These are phyloP conservation scores for Fusarium solani-melongenae DNA, from an alignment of 2,329 filamentous ascomycete species.

Conservation along the genomic window DNA sequence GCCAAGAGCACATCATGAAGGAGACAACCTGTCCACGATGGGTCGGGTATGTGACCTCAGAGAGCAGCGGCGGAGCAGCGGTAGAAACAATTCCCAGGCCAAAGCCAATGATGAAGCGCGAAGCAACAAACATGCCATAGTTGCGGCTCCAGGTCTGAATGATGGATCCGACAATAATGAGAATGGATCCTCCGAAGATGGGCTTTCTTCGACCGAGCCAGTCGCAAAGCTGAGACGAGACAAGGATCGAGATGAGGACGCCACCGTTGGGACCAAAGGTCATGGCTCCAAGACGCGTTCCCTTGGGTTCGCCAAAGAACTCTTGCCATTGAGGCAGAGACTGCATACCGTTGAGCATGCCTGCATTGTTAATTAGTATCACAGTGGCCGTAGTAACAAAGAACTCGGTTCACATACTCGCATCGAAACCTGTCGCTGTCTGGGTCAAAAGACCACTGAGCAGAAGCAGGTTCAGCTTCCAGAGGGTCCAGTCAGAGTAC, in stretches of 20 bases:
- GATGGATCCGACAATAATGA: constrained; percentile 45
- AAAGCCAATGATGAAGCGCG: constrained; percentile 49
- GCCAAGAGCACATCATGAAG: constrained; percentile 42
- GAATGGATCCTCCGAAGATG: constrained; percentile 41
- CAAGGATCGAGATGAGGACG: constrained; percentile 38
- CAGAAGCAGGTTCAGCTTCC: constrained; percentile 48
- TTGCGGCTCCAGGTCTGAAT: constrained; percentile 46
- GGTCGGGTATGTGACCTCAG: constrained; percentile 50
- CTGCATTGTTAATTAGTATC: constrained; percentile 32
- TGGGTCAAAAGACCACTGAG: constrained; percentile 47
- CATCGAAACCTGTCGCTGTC: constrained; percentile 45
- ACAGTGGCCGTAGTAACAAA: neutral
- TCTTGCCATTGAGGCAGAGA: constrained; percentile 46
- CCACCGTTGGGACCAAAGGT: constrained; percentile 40
- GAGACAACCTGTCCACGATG: constrained; percentile 48
- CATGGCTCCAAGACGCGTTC: constrained; percentile 46
- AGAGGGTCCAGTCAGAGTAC: constrained; percentile 37
- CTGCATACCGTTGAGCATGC: constrained; percentile 50
- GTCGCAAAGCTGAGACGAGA: constrained; percentile 45
- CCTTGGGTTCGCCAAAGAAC: constrained; percentile 44
- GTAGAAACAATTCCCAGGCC: constrained; percentile 54
- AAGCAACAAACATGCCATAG: constrained; percentile 49
- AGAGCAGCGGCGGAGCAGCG: constrained; percentile 48
- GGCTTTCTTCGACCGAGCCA: constrained; percentile 41
- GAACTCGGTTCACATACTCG: neutral